Evolutionary conservation across 192 early-diverging fungal species (phyloP).

Genomic region (Coemansia javaensis): DNA sequence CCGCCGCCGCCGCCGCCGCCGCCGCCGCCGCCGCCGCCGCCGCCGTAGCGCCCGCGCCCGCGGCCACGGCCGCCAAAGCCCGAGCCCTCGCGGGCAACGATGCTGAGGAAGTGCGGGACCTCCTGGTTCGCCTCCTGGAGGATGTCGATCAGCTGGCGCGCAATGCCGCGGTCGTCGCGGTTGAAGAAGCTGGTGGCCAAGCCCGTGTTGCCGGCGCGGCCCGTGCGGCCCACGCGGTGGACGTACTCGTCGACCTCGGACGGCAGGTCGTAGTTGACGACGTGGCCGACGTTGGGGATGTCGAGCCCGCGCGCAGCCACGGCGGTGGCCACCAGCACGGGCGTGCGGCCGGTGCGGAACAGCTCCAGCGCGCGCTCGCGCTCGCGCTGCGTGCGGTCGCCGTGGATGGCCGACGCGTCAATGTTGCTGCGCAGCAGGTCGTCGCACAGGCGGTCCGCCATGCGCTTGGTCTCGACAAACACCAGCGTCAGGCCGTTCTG

Average conservation of each 20-base stretch:
- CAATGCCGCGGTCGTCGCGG: conserved; percentile 76
- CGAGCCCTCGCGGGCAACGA: conserved; percentile 59
- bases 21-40: conserved; percentile 34
- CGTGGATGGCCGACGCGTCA: conserved; percentile 95
- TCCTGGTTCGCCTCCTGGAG: conserved; percentile 94
- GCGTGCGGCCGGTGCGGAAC: conserved; percentile 78
- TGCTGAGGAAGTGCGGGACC: conserved; percentile 75
- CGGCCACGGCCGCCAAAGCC: conserved; percentile 53
- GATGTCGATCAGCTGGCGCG: conserved; percentile 79
- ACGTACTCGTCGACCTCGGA: conserved; percentile 97
- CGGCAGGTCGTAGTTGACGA: conserved; percentile 94
- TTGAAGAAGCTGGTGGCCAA: conserved; percentile 94
- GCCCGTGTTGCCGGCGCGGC: conserved; percentile 92
- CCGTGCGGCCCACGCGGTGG: conserved; percentile 98
- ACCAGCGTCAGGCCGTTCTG: conserved; percentile 78
- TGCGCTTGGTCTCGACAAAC: conserved; percentile 96
- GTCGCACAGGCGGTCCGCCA: conserved; percentile 85
- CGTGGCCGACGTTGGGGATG: conserved; percentile 78
- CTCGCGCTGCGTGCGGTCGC: conserved; percentile 92
- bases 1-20: conserved; percentile 20
- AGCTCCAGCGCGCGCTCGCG: conserved; percentile 85
- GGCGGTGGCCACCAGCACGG: conserved; percentile 93
- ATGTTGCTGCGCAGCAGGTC: conserved; percentile 70
- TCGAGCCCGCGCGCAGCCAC: conserved; percentile 95
- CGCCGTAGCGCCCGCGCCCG: conserved; percentile 56